Base-by-base conservation (phyloP, 2,329 filamentous ascomycete species). In the Aspergillus cejpii region DNA sequence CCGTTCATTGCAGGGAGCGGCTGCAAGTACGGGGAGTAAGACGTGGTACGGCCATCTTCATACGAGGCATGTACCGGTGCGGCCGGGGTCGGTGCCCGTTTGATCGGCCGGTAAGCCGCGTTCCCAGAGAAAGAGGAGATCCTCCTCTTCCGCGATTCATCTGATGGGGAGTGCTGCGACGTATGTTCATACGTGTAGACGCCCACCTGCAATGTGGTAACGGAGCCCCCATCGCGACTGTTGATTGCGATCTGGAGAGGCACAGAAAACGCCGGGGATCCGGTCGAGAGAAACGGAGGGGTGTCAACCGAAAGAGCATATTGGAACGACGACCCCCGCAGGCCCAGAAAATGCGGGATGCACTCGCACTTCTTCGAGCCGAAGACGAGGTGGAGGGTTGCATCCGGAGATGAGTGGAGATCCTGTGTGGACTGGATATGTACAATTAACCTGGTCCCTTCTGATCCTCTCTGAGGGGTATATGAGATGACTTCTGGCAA, bases 361-460 rank as follows among this genome's bases (percentile, higher is more conserved):
- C 82, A 82, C 43, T 79, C 74, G 64, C 82, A 84, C 64, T 83
- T 82, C 57, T 85, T 80, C n/a, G 78, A 75, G n/a, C 87, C 88
- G 66, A 95, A 94, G 37, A 83, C 77, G 43, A 95, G 67, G 52
- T 71, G 83, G 58, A 87, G 81, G 40, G 74, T 51, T 8, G 61
- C 60, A 34, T 61, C 72, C 57, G 72, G 76, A 47, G 74, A 75
- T 24, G 74, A 76, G 65, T 82, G 77, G 45, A 94, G 69, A 60
- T 94, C 84, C 69, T 86, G 87, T 48, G 83, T 77, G 34, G 85
- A 84, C 41, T 83, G 81, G 23, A 94, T 78, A 61, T 86, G 84
- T 52, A 95, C 75, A 48, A 78, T 76, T 7, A 95, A 72, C 57
- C 82, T 82, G 15, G 84, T 85, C 43, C 85, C 85, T 59, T 78